Conservation (phyloP, 75 land plant genomes). For the Picea glauca region DNA sequence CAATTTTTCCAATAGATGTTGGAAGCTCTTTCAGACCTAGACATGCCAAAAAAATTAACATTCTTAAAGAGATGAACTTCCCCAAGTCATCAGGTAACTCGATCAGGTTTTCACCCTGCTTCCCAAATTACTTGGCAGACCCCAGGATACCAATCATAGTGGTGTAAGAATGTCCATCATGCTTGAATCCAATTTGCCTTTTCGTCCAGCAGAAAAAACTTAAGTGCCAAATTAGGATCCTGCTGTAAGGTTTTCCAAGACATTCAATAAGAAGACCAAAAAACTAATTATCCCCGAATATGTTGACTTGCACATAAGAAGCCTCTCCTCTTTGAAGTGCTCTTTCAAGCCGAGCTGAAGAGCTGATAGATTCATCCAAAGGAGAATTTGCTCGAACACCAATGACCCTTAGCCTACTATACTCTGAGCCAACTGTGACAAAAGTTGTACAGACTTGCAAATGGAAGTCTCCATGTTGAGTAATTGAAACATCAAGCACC, state of each 20-base stretch:
- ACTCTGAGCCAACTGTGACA: constrained; percentile 85
- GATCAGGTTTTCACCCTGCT: constrained; percentile 77
- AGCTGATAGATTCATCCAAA: constrained; percentile 44
- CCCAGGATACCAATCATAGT: constrained; percentile 98
- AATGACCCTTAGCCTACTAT: constrained; percentile 61
- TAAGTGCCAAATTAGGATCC: constrained; percentile 64
- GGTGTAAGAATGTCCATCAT: constrained; percentile 89
- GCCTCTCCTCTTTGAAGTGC: constrained; percentile 80
- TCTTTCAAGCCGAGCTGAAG: constrained; percentile 57
- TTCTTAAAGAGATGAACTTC: no score
- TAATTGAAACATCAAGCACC: constrained; percentile 64
- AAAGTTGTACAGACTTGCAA: constrained; percentile 75
- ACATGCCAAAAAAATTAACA: no score
- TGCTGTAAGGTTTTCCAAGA: constrained; percentile 18
- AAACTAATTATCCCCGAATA: no score
- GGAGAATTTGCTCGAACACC: constrained; percentile 55
- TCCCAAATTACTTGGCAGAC: constrained; percentile 68
- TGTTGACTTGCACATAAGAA: constrained; percentile 33
- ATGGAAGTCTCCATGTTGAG: constrained; percentile 85
- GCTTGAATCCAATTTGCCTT: constrained; percentile 75
- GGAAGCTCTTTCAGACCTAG: no score
- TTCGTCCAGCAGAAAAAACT: constrained; percentile 92
- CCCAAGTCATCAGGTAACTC: constrained; percentile 50
- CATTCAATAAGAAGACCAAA: no score
- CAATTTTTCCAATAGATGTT: no score